Percentiles rank a stretch among this genome's conserved stretches.
Evolutionary conservation across 2,329 filamentous ascomycete species (phyloP).

Genomic region (Endocalyx cinctus): DNA sequence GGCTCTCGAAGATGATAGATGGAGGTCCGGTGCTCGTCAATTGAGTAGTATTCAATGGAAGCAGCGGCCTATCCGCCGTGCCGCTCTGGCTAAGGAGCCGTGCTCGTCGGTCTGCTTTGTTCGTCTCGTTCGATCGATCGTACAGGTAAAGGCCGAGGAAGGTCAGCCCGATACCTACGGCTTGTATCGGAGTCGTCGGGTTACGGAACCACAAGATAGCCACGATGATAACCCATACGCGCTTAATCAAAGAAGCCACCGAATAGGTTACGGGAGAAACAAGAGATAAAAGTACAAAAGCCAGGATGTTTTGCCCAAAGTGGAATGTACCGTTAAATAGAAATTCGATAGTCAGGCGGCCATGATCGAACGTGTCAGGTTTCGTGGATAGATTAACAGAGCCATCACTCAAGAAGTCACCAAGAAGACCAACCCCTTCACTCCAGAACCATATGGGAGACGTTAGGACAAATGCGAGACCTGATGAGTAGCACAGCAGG

Average conservation of each 20-base stretch:
- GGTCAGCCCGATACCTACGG: conserved; percentile 78
- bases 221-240: conserved; percentile 93
- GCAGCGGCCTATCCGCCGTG: conserved; percentile 44
- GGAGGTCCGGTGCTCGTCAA: conserved; percentile 25
- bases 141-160: conserved; percentile 93
- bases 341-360: conserved; percentile 74
- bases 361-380: conserved; percentile 70
- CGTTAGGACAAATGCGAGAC: conserved; percentile 83
- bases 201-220: conserved; percentile 96
- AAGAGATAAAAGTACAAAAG: conserved; percentile 86
- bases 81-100: conserved; percentile 56
- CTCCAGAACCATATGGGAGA: conserved; percentile 89
- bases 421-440: conserved; percentile 74
- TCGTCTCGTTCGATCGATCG: conserved; percentile 83
- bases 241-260: conserved; percentile 91
- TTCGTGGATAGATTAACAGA: conserved; percentile 56
- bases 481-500: conserved; percentile 93
- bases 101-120: conserved; percentile 79
- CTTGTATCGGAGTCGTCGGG: conserved; percentile 78
- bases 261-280: conserved; percentile 97
- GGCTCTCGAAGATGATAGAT: conserved; percentile 38
- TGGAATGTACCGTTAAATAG: conserved; percentile 96
- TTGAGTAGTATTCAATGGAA: conserved; percentile 58
- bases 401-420: conserved; percentile 78
- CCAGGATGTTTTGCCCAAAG: conserved; percentile 93